A percentile compares a stretch with the other conserved stretches of the same genome.
These are phyloP conservation scores for Fonsecaea nubica DNA, from an alignment of 2,329 filamentous ascomycete species.

Conservation along the genomic window DNA sequence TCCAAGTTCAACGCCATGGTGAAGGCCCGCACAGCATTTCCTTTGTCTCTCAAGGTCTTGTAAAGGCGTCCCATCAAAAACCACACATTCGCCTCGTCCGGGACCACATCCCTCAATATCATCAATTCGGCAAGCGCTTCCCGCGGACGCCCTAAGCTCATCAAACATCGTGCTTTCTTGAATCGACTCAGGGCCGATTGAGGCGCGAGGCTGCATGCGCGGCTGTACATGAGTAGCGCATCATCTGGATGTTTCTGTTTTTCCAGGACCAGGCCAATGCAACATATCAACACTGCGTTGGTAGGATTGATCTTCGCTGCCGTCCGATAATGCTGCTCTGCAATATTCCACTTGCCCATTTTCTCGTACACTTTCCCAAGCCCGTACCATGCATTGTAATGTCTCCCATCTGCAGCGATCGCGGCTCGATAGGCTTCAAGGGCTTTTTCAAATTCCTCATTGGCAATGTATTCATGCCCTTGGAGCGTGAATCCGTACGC, in stretches of 20 bases:
- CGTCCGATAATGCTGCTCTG: constrained; percentile 87
- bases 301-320: constrained; percentile 90
- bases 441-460: constrained; percentile 97
- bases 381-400: constrained; percentile 99
- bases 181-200: constrained; percentile 82
- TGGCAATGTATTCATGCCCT: constrained; percentile 92
- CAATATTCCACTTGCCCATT: constrained; percentile 87
- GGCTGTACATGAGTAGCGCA: constrained; percentile 80
- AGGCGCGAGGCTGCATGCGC: constrained; percentile 82
- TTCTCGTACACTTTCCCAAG: constrained; percentile 82
- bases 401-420: constrained; percentile 82
- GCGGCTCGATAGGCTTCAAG: constrained; percentile 84
- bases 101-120: constrained; percentile 86
- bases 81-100: constrained; percentile 94
- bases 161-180: constrained; percentile 87
- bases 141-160: constrained; percentile 73
- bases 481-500: constrained; percentile 96
- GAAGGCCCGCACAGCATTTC: constrained; percentile 87
- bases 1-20: constrained; percentile 95
- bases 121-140: constrained; percentile 81
- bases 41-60: constrained; percentile 65
- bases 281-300: constrained; percentile 89
- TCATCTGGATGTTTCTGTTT: constrained; percentile 81
- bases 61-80: constrained; percentile 79
- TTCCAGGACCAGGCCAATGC: constrained; percentile 88